Base-by-base conservation (phyloP, 208 protist genomes). In the Strigomonas oncopelti region DNA sequence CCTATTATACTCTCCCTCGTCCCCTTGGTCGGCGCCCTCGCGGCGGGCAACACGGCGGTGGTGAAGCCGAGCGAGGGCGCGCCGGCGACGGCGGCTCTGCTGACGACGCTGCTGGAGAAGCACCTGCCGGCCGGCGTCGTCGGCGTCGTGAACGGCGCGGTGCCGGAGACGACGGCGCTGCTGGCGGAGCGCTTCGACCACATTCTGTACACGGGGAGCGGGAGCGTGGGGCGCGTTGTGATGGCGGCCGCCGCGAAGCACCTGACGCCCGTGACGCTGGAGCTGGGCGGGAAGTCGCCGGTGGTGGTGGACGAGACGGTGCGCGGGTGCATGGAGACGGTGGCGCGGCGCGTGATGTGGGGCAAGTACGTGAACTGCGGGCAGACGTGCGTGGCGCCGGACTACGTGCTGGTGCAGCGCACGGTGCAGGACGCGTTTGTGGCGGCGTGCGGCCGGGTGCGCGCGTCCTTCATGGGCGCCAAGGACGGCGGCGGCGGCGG, bases 281-380 rank as follows among this genome's bases (percentile, higher is more conserved):
- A 98, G 73, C 77, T 98, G 1, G 97, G 97, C 54, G 97, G 97
- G 22, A 98, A 98, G 67, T 92, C 80, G 25, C 96, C 96, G 28
- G 72, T 68, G 16, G 94, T 98, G 52, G 65, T 98, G 3, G 88
- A 94, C 74, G 58, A 58, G 22, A 75, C 66, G 1, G 79, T 74
- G 65, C 36, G 57, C 24, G 74, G 20, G 36, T 58, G 1, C 67
- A 59, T 96, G 20, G 62, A 82, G 16, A 63, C 83, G 1, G 82
- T 90, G 28, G 86, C 84, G 0, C 56, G 56, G 5, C 75, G 90
- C 36, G 81, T 97, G 18, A 46, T 77, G 53, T 92, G 75, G 77
- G 88, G 77, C 14, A 95, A 94, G 72, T 78, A 73, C 28, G 51
- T 92, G 11, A 97, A 97, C 78, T 66, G 45, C 24, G 92, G 92